These are phyloP conservation scores for Botrytis fragariae DNA, from an alignment of 2,329 filamentous ascomycete species.

Conservation along the genomic window DNA sequence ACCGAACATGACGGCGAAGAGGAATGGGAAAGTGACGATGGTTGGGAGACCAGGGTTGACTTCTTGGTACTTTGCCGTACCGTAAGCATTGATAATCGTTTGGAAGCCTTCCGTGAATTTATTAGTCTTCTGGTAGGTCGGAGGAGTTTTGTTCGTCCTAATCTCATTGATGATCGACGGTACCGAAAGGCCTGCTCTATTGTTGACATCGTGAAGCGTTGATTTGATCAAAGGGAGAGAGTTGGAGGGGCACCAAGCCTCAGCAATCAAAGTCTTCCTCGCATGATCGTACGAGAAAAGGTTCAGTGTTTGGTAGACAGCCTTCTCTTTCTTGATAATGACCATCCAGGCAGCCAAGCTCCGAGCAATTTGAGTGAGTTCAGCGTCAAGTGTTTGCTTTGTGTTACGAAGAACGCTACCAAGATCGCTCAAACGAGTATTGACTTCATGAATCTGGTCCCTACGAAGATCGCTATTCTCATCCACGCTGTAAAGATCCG, in stretches of 20 bases:
- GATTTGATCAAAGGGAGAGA: slow-evolving; percentile 85
- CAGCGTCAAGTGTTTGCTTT: slow-evolving; percentile 87
- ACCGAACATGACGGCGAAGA: slow-evolving; percentile 99
- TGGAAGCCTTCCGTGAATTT: slow-evolving; percentile 98
- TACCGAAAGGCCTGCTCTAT: slow-evolving; percentile 91
- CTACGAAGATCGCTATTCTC: slow-evolving; percentile 94
- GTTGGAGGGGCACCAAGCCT: slow-evolving; percentile 95
- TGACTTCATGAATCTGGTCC: slow-evolving; percentile 97
- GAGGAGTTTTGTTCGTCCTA: slow-evolving; percentile 92
- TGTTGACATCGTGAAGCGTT: slow-evolving; percentile 94
- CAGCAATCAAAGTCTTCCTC: slow-evolving; percentile 92
- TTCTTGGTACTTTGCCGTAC: slow-evolving; percentile 94
- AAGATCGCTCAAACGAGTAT: slow-evolving; percentile 85
- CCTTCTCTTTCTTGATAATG: slow-evolving; percentile 96
- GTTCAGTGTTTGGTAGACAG: slow-evolving; percentile 92
- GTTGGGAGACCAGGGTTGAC: slow-evolving; percentile 95
- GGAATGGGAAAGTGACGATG: slow-evolving; percentile 97
- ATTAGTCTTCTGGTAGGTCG: slow-evolving; percentile 96
- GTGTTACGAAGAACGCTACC: slow-evolving; percentile 93
- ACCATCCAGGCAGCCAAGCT: slow-evolving; percentile 97
- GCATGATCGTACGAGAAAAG: slow-evolving; percentile 95
- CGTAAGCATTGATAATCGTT: slow-evolving; percentile 98
- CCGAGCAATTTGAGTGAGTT: slow-evolving; percentile 89
- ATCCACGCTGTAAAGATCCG: slow-evolving; percentile 93
- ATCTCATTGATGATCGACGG: slow-evolving; percentile 99